Percentiles rank a stretch among this genome's conserved stretches.
These are phyloP conservation scores for Pleurotus giganteus DNA, from an alignment of 768 basidiomycete species.

Conservation along the genomic window DNA sequence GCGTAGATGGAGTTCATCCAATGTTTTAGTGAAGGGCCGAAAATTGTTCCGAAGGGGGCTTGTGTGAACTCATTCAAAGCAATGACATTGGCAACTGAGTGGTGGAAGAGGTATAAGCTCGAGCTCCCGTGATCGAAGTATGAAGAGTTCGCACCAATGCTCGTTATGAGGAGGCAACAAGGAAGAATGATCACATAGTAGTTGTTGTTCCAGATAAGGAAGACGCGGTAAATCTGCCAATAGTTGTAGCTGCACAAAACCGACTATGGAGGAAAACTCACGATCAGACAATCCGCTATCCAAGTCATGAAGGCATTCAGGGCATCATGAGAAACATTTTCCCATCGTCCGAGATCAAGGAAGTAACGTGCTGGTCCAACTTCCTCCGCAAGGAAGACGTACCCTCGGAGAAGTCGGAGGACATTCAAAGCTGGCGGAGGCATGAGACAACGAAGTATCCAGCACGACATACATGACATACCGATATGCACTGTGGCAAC, in stretches of 20 bases:
- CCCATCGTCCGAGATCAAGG: constrained; percentile 17
- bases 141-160: constrained; percentile 28
- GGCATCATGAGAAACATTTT: constrained; percentile 17
- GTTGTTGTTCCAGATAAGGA: constrained; percentile 35
- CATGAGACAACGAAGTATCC: neutral
- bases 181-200: constrained; percentile 32
- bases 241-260: neutral
- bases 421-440: constrained; percentile 18
- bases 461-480: neutral
- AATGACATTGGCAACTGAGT: constrained; percentile 28
- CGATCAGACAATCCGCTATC: constrained; percentile 18
- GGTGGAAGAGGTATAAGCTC: neutral
- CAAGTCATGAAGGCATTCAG: constrained; percentile 17
- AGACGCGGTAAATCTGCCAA: constrained; percentile 35
- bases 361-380: constrained; percentile 14
- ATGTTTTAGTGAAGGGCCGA: constrained; percentile 31
- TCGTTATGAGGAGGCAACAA: constrained; percentile 27
- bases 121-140: neutral
- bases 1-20: constrained; percentile 30
- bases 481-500: constrained; percentile 17
- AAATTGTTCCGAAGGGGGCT: constrained; percentile 24
- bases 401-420: constrained; percentile 18
- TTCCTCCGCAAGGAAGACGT: constrained; percentile 12
- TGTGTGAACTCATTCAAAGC: constrained; percentile 19
- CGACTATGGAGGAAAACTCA: neutral